Conservation (phyloP, 179 eudicot species). For the Beta macrorhiza region DNA sequence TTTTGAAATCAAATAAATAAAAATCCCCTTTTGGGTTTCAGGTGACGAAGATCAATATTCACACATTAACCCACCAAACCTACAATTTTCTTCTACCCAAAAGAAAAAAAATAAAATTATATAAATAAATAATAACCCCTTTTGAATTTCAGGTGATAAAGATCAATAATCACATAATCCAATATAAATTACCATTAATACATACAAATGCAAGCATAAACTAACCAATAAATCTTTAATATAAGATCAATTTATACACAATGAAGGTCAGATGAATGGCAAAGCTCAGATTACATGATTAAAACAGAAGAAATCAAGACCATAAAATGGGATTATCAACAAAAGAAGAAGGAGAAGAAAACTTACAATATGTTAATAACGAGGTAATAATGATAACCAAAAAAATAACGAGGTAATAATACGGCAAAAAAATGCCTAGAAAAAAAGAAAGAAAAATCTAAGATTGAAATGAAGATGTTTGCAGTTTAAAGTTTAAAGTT, state of each 20-base stretch:
- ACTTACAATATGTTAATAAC: not conserved
- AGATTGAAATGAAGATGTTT: not conserved
- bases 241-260: not conserved
- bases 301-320: no score
- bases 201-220: not conserved
- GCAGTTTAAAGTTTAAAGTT: not conserved
- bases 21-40: not conserved
- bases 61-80: not conserved
- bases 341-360: not conserved
- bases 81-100: no score
- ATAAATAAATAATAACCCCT: no score
- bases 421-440: not conserved
- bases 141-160: no score
- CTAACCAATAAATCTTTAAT: not conserved
- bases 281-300: not conserved
- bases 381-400: no score
- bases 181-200: not conserved
- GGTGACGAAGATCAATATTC: not conserved
- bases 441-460: not conserved
- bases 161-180: not conserved
- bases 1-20: not conserved
- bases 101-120: no score
- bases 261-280: not conserved
- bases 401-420: not conserved
- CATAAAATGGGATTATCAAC: not conserved